phyloP scores from a whole-genome alignment of 805 yeast genomes.

The Ascoidea asiatica region DNA sequence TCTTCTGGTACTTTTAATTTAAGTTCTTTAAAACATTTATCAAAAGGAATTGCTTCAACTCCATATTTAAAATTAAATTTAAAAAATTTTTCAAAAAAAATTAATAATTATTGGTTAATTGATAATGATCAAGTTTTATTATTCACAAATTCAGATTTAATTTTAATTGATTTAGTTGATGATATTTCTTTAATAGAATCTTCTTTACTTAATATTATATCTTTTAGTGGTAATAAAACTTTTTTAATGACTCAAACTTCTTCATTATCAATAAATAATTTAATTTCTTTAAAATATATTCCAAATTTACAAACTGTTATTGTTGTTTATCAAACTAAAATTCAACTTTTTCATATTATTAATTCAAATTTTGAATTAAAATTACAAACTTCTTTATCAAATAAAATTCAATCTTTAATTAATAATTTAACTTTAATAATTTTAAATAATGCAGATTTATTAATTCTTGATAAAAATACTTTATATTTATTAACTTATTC shows the following conservation, averaged over 20 bases:
- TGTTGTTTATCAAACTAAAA: too few species aligned
- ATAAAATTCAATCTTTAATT: background rate
- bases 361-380: background rate
- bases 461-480: background rate
- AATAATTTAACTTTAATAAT: too few species aligned
- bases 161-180: too few species aligned
- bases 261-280: too few species aligned
- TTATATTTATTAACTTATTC: too few species aligned
- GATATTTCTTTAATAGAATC: background rate
- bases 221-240: background rate
- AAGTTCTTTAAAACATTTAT: background rate
- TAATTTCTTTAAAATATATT: too few species aligned
- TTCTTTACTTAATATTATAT: background rate
- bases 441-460: background rate
- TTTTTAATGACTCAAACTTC: background rate
- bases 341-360: background rate
- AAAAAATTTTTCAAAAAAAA: too few species aligned
- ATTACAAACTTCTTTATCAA: background rate
- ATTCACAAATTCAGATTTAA: background rate
- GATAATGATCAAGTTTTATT: too few species aligned
- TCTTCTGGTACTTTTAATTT: background rate
- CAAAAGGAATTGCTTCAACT: conserved; percentile 1
- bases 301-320: too few species aligned
- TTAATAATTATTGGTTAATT: too few species aligned
- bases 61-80: background rate